Evolutionary conservation across 208 protist genomes (phyloP), one percentile per base, ranked within the genome.

Genomic region (Ichthyophonus hoferi): DNA sequence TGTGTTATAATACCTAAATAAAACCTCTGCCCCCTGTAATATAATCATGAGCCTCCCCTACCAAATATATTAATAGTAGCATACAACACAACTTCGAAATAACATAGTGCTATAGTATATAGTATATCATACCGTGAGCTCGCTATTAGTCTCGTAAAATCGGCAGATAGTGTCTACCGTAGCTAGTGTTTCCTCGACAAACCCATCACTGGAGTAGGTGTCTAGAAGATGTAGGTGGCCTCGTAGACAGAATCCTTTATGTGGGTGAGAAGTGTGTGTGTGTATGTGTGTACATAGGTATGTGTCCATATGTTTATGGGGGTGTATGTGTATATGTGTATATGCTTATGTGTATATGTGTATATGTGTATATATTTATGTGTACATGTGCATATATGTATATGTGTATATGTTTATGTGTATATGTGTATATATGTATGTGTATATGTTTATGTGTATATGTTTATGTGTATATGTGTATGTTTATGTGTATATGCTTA

Each of bases 171-270:
- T 43, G 34, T 79, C 58, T 1, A 88, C 58, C n/a, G 42, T 79
- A 0, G 85, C 38, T 2, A 88, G 37, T 42, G 85, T 79, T 43
- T 88, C 85, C 17, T 88, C 85, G 24, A 87, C 83, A 78, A 87
- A 87, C 3, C 83, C 83, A 39, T 87, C 83, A 78, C 2, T 35
- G 1, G 83, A 58, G 35, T 87, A 87, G 14, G 83, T 87, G 33
- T 87, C 83, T n/a, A 87, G 42, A 17, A 39, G 50, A 14, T 58
- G 24, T 7, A 87, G 37, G 2, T 77, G 42, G 33, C 83, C 83
- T 43, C 83, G 83, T 42, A 87, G 42, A 78, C 83, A 87, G 35
- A 87, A 87, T 0, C 83, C 83, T 87, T 39, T 31, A 39, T 81
- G 34, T 38, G 50, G 50, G 7, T 67, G 24, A 24, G 50, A 67